phyloP scores from a whole-genome alignment of 1,139 yeast species.

The Diutina catenulata region DNA sequence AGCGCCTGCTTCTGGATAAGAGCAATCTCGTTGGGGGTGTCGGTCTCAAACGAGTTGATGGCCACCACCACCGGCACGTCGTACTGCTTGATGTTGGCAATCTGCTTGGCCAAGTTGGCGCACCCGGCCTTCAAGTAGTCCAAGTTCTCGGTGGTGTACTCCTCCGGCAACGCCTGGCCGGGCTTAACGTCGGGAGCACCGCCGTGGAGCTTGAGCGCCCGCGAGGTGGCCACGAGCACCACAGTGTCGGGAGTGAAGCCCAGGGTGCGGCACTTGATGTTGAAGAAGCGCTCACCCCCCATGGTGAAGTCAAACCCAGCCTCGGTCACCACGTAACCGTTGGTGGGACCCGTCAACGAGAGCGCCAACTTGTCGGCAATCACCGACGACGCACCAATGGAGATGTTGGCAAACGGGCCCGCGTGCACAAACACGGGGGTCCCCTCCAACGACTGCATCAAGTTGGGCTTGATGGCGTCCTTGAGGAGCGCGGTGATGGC shows the following conservation, averaged over 20 bases:
- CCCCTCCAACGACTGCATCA: constrained; percentile 97
- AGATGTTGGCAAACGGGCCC: constrained; percentile 96
- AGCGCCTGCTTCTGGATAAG: constrained; percentile 75
- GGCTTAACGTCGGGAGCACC: constrained; percentile 98
- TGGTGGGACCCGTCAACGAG: constrained; percentile 68
- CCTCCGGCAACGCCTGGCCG: constrained; percentile 82
- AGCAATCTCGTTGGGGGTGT: constrained; percentile 73
- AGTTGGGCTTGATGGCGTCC: constrained; percentile 94
- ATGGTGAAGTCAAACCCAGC: constrained; percentile 98
- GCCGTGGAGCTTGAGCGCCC: constrained; percentile 96
- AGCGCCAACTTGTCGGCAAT: constrained; percentile 93
- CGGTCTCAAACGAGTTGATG: constrained; percentile 83
- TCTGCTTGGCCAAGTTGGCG: constrained; percentile 85
- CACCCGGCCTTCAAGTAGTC: constrained; percentile 80
- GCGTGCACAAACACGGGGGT: constrained; percentile 98
- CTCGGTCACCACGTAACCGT: constrained; percentile 90
- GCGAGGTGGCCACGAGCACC: constrained; percentile 92
- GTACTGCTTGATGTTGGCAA: constrained; percentile 71
- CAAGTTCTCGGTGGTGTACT: constrained; percentile 74
- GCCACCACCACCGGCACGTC: constrained; percentile 96
- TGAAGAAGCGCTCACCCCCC: constrained; percentile 98
- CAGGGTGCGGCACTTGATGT: constrained; percentile 90
- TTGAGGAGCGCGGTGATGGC: constrained; percentile 91
- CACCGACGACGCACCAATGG: constrained; percentile 93
- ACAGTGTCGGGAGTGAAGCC: constrained; percentile 88